phyloP scores from a whole-genome alignment of 2,329 filamentous ascomycete genomes.

The Chrysoporthe deuterocubensis region DNA sequence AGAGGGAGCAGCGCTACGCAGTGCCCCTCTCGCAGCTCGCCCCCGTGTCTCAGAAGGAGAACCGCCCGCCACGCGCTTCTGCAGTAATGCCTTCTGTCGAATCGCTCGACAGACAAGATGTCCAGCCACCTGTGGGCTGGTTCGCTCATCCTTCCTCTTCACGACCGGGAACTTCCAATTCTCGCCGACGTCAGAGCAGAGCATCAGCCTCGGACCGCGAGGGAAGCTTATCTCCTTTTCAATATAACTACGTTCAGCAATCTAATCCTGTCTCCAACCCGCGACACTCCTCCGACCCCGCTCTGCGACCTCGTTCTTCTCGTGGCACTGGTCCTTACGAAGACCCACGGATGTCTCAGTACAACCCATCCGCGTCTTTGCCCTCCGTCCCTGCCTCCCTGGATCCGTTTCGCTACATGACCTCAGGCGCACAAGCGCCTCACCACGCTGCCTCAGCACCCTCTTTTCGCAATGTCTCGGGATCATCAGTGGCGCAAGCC shows the following conservation, averaged over 20 bases:
- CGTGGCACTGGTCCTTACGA: conserved; percentile 38
- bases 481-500: conserved; percentile 31
- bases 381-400: conserved; percentile 38
- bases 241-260: conserved; percentile 49
- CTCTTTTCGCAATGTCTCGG: conserved; percentile 44
- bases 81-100: conserved; percentile 45
- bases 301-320: conserved; percentile 40
- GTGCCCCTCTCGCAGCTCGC: conserved; percentile 59
- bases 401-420: conserved; percentile 60
- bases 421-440: conserved; percentile 46
- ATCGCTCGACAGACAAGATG: conserved; percentile 39
- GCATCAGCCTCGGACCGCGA: conserved; percentile 34
- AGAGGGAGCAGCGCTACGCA: conserved; percentile 53
- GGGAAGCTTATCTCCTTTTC: conserved; percentile 46
- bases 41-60: conserved; percentile 43
- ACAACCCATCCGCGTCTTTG: conserved; percentile 34
- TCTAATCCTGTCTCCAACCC: conserved; percentile 35
- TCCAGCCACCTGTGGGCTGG: conserved; percentile 54
- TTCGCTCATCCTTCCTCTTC: conserved; percentile 50
- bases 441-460: conserved; percentile 40
- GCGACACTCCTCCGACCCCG: conserved; percentile 52
- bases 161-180: conserved; percentile 36
- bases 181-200: conserved; percentile 48
- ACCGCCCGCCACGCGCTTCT: conserved; percentile 37
- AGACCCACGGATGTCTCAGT: conserved; percentile 38